Evolutionary conservation across 192 early-diverging fungal species (phyloP).

Genomic region (Coemansia sp.): DNA sequence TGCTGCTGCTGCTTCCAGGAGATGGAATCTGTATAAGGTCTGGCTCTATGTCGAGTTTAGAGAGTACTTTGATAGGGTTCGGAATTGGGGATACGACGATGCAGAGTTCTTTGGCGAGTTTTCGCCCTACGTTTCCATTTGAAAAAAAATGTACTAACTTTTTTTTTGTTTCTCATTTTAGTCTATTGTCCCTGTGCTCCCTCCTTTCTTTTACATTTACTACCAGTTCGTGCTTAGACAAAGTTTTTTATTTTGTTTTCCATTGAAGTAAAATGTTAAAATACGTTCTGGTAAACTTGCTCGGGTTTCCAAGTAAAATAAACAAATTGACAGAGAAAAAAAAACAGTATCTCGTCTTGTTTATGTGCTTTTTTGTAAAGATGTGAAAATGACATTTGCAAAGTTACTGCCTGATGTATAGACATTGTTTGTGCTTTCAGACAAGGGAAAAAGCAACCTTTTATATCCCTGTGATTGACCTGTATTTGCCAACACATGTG

Average conservation of each 20-base stretch:
- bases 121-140: conserved; percentile 36
- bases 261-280: not conserved
- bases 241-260: conserved; percentile 3
- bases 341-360: too few relatives aligned
- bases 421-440: too few relatives aligned
- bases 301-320: too few relatives aligned
- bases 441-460: not conserved
- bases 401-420: not conserved
- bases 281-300: too few relatives aligned
- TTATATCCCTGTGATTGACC: too few relatives aligned
- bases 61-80: conserved; percentile 39
- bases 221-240: too few relatives aligned
- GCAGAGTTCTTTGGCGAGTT: conserved; percentile 47
- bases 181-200: too few relatives aligned
- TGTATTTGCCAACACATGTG: not conserved
- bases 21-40: conserved; percentile 38
- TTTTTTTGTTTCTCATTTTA: conserved; percentile 6
- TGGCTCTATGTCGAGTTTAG: conserved; percentile 51
- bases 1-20: conserved; percentile 1
- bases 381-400: too few relatives aligned
- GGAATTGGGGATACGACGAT: conserved; percentile 47
- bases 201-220: too few relatives aligned
- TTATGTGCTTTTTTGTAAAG: too few relatives aligned
- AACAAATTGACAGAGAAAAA: too few relatives aligned
- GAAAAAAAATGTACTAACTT: not conserved